Evolutionary conservation across 164 flowering plant species (phyloP), one percentile per base, ranked within the genome.

Genomic region (Stephania japonica): DNA sequence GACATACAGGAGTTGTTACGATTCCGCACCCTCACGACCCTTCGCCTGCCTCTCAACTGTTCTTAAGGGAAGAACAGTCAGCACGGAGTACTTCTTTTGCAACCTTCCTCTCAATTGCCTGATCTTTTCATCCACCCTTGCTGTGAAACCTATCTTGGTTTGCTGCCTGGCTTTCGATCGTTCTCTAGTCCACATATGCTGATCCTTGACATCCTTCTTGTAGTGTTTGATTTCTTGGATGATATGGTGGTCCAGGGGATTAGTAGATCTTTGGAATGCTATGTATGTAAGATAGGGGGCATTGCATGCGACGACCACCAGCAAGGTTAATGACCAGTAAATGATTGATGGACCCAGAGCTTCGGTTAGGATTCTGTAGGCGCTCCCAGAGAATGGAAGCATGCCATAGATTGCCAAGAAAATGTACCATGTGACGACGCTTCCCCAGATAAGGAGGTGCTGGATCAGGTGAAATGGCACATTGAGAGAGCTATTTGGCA

Each of bases 381-480:
- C 91, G 68, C 83, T 79, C 2, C 81, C 84, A 0, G 93, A 85
- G 24, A 25, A 27, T 1, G 92, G 76, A 2, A 76, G 9, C 86
- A 84, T 72, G 21, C 99, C 99, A 53, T 88, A 95, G 66, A 88
- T 73, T 12, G 85, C 44, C 42, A 95, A 91, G 71, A 93, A 91
- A 12, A 90, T 21, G 78, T 90, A 95, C 99, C 99, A 95, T 6
- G 84, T 80, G 61, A 63, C 75, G 5, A 95, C 83, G 82, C 99
- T 91, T 11, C 98, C 99, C 98, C 99, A 93, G 65, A 95, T 83
- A 68, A 91, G 84, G 47, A 86, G 74, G 80, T 95, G 98, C 72
- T 94, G 99, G 44, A 94, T 91, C 93, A 92, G n/a, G 99, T 92
- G 83, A 92, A 94, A 78, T 95, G 96, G 86, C 96, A 89, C 91